Evolutionary conservation across 148 eudicot species (phyloP), one percentile per base, ranked within the genome.

Genomic region (Cornus suecica): DNA sequence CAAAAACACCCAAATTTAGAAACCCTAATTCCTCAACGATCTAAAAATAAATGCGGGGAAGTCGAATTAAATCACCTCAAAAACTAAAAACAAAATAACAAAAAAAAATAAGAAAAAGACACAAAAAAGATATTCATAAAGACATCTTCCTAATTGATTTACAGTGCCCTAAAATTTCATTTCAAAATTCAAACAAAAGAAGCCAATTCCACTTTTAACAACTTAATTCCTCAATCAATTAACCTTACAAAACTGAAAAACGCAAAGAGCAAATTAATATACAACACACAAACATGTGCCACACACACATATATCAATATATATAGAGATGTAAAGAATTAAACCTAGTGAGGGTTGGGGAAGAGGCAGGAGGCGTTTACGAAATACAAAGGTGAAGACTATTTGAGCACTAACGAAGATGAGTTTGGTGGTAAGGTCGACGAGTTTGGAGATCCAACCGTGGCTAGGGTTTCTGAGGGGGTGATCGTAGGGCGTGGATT

Each of bases 401-500:
- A 79, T 86, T 56, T 83, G 83, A 28, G 97, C 97, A 3, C 94
- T 86, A 30, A 88, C 82, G 27, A 88, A 78, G 23, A 93, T 80
- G 45, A 96, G 88, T 76, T 84, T 84, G 6, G 97, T 84, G 42
- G 97, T 93, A 10, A 98, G 99, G 69, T 91, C 92, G 24, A 93
- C 92, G 11, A 96, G 74, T 84, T 87, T 91, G 34, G 94, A 81
- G 5, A 96, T 66, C 94, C 94, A 91, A 56, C 94, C 37, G 20
- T 32, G 27, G 63, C 67, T 88, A 63, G 90, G 79, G 48, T 78
- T 88, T 22, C 91, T 85, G 27, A 86, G 28, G 23, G 99, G 98
- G 23, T 98, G 89, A 77, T 87, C 97, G 80, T 95, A 92, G 71
- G 97, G 98, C 69, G 94, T 91, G 34, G 91, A 2, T n/a, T 81